Percentiles rank a stretch among this genome's conserved stretches.
These are phyloP conservation scores for Suhomyces kilbournensis DNA, from an alignment of 805 yeast genomes.

Conservation along the genomic window DNA sequence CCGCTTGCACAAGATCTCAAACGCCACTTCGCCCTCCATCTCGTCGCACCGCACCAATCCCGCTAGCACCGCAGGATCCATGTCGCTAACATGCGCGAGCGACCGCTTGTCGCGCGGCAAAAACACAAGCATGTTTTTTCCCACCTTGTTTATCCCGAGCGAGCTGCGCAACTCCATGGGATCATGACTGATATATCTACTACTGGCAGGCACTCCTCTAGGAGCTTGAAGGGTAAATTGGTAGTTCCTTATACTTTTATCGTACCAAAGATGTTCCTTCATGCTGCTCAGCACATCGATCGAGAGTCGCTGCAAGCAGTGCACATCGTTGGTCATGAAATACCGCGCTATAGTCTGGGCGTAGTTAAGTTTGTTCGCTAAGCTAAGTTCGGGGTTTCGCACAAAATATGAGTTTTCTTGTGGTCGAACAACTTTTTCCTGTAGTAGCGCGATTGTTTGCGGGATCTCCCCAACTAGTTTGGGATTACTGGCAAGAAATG, in stretches of 20 bases:
- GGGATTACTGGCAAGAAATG: slow-evolving; percentile 9
- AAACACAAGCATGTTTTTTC: slow-evolving; percentile 8
- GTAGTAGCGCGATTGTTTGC: neutral
- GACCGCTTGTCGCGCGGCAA: slow-evolving; percentile 7
- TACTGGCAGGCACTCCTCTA: neutral
- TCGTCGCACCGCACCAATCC: slow-evolving; percentile 11
- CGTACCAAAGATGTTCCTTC: slow-evolving; percentile 8
- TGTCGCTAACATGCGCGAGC: slow-evolving; percentile 1
- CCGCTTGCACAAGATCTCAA: slow-evolving; percentile 12
- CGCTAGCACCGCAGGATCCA: slow-evolving; percentile 4
- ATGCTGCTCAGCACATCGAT: slow-evolving; percentile 8
- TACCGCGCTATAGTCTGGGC: slow-evolving; percentile 12
- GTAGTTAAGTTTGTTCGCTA: slow-evolving; percentile 7
- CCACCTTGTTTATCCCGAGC: slow-evolving; percentile 3
- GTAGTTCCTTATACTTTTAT: neutral
- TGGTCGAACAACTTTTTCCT: neutral
- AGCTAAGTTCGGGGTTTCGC: slow-evolving; percentile 5
- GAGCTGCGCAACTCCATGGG: slow-evolving; percentile 10
- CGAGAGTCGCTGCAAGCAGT: slow-evolving; percentile 10
- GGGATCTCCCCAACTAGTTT: neutral
- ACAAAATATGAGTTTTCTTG: slow-evolving; percentile 10
- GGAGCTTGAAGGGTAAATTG: neutral
- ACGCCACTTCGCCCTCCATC: slow-evolving; percentile 12
- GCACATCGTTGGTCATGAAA: slow-evolving; percentile 9
- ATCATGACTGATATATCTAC: slow-evolving; percentile 5